Evolutionary conservation across 2,329 filamentous ascomycete genomes (phyloP), one percentile per base, ranked within the genome.

Genomic region (Penicillium nordicum): DNA sequence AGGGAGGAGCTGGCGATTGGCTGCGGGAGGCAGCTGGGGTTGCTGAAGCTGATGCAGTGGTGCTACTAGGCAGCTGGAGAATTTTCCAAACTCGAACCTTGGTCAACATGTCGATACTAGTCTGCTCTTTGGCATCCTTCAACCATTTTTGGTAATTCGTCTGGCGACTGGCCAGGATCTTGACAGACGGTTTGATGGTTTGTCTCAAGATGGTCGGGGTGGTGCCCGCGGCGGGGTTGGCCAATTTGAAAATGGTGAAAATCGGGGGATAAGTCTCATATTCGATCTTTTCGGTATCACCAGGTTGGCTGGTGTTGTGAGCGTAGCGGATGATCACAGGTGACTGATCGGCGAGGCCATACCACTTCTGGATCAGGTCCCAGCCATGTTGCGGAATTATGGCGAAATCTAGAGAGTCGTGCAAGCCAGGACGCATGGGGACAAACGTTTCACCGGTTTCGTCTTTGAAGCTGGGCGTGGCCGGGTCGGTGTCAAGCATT

Each of bases 261-360:
- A 96, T 81, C 0, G 90, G 91, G 5, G 92, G 94, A 67, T 92
- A 85, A 40, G 91, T 80, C 74, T 97, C 94, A 71, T 88, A 96
- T 65, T 88, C 79, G 45, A 96, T 76, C 61, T 96, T 90, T 38
- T 84, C 78, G n/a, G 76, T 68, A 2, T 80, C 81, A 40, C 84
- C 81, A 1, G 80, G 78, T 8, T 86, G 82, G 30, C 67, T 76
- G 27, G 88, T 92, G 72, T 96, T 88, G 73, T 93, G 88, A 37
- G 89, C 92, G 63, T 82, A 83, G 57, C 94, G 86, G 44, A 85
- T 76, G 61, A 97, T 92, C 43, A 89, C 82, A 9, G 85, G 79
- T 51, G 90, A 88, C 34, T 84, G 85, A 16, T 85, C 77, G 55
- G 84, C 85, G 54, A 93, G 69, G 12, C 91, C 91, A 67, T 97